These are phyloP conservation scores for Hypoxylon fragiforme DNA, from an alignment of 495 filamentous ascomycete genomes.

Conservation along the genomic window DNA sequence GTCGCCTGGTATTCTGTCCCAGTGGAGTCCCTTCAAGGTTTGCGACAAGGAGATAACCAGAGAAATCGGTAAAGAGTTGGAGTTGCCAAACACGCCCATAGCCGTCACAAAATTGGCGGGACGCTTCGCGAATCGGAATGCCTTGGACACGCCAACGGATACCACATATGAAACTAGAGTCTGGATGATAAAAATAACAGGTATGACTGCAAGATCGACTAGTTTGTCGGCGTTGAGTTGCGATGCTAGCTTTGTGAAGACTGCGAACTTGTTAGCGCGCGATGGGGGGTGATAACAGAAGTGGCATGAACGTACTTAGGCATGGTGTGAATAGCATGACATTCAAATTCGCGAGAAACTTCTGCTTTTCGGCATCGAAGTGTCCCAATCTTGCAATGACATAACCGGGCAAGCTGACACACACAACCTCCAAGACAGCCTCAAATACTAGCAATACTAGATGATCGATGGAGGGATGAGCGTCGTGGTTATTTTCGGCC, in stretches of 20 bases:
- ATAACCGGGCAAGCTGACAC: conserved; percentile 93
- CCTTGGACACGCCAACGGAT: conserved; percentile 66
- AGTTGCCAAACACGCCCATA: conserved; percentile 98
- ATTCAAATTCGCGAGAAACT: conserved; percentile 93
- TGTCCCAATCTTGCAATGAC: conserved; percentile 85
- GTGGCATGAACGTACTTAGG: conserved; percentile 66
- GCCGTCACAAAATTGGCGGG: conserved; percentile 91
- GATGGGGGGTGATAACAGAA: conserved; percentile 1
- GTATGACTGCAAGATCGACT: conserved; percentile 87
- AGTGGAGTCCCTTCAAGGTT: conserved; percentile 88
- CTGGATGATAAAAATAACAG: conserved; percentile 87
- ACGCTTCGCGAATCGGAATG: conserved; percentile 79
- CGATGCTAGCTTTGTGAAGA: conserved; percentile 97
- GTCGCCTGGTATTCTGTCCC: conserved; percentile 86
- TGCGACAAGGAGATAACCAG: conserved; percentile 91
- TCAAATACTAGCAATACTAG: conserved; percentile 90
- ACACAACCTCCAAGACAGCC: conserved; percentile 93
- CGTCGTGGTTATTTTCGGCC: conserved; percentile 40
- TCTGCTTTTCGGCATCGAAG: conserved; percentile 92
- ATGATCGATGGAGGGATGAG: conserved; percentile 67
- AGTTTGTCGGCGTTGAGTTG: conserved; percentile 91
- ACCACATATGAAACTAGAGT: conserved; percentile 81
- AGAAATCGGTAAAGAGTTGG: conserved; percentile 96
- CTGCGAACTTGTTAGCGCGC: conserved; percentile 46
- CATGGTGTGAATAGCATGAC: conserved; percentile 94